phyloP scores from a whole-genome alignment of 352 stramenopile genomes.

The Saprolegnia parasitica region DNA sequence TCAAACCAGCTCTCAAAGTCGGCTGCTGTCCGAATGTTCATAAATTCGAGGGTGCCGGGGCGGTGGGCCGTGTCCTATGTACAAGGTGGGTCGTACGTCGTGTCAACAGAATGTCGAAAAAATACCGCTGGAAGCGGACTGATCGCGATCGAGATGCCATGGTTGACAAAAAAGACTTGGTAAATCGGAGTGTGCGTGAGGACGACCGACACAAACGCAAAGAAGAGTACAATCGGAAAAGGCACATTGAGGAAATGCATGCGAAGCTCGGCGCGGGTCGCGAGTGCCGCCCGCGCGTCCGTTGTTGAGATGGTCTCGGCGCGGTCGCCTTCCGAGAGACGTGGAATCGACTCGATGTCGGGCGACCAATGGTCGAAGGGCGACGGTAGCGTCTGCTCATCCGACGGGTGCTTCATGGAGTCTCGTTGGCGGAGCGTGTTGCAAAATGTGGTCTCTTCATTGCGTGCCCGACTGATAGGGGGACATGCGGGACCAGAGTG shows the following conservation, averaged over 20 bases:
- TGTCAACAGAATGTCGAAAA: background rate
- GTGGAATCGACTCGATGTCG: background rate
- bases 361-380: background rate
- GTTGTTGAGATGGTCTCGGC: background rate
- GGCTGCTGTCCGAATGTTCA: constrained; percentile 3
- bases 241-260: background rate
- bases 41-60: background rate
- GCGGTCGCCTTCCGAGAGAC: background rate
- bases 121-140: background rate
- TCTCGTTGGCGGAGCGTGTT: too few relatives aligned
- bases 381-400: background rate
- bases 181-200: background rate
- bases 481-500: too few relatives aligned
- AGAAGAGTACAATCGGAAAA: background rate
- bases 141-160: background rate
- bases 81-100: background rate
- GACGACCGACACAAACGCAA: background rate
- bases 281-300: background rate
- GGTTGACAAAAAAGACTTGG: constrained; percentile 1
- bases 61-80: background rate
- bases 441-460: too few relatives aligned
- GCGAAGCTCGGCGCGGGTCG: background rate
- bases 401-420: too few relatives aligned
- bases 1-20: constrained; percentile 1
- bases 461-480: too few relatives aligned